These are phyloP conservation scores for Vigna mungo DNA, from an alignment of 306 rosid genomes.

Conservation along the genomic window DNA sequence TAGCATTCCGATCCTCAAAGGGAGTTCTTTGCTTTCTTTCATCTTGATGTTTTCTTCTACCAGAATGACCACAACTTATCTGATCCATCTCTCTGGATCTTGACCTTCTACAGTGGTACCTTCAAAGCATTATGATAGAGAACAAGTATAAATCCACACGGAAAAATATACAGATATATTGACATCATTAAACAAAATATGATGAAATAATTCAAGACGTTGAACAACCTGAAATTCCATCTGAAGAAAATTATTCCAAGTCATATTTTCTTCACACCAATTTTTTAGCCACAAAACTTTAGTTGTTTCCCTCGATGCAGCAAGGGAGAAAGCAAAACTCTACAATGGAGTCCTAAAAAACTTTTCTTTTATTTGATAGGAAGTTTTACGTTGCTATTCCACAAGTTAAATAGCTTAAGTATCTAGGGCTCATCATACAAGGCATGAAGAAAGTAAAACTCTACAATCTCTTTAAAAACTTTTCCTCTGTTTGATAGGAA, in stretches of 20 bases:
- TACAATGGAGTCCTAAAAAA: neutral
- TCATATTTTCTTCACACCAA: conserved; percentile 20
- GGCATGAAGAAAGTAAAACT: neutral
- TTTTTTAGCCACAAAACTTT: neutral
- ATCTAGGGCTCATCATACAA: too few relatives aligned
- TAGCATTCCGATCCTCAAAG: conserved; percentile 45
- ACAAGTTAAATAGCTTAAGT: too few relatives aligned
- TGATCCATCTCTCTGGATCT: conserved; percentile 61
- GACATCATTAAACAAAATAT: conserved; percentile 30
- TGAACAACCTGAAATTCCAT: conserved; percentile 36
- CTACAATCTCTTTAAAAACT: neutral
- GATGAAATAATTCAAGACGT: conserved; percentile 15
- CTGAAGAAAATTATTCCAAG: conserved; percentile 2
- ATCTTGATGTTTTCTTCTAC: conserved; percentile 52
- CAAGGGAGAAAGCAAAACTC: neutral
- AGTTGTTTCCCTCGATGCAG: conserved; percentile 30
- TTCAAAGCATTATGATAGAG: conserved; percentile 29
- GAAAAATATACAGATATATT: neutral
- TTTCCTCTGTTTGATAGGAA: conserved; percentile 11
- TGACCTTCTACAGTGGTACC: conserved; percentile 63
- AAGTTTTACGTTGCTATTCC: neutral
- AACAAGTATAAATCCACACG: conserved; percentile 33
- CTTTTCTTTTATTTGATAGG: conserved; percentile 6
- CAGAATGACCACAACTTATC: conserved; percentile 43
- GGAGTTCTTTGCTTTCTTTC: conserved; percentile 48